Conservation (phyloP, 225 moss, liverwort and hornwort genomes). For the Lunularia cruciata region DNA sequence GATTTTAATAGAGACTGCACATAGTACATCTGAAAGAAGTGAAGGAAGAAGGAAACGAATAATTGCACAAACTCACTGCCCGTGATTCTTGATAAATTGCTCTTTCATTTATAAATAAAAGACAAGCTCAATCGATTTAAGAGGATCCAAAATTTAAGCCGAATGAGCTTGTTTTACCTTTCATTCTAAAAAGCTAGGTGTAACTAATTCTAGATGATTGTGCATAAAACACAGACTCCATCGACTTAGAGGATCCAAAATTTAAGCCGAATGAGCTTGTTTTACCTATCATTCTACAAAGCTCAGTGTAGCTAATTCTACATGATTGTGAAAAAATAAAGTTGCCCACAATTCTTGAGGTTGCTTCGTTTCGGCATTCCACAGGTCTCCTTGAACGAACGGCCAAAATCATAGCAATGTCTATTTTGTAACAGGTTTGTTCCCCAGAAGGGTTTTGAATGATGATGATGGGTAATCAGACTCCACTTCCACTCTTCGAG, state of each 20-base stretch:
- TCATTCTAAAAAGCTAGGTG: slow-evolving; percentile 6
- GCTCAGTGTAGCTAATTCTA: slow-evolving; percentile 8
- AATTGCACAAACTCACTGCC: neutral
- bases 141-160: slow-evolving; percentile 2
- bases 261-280: neutral
- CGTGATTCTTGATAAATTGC: neutral
- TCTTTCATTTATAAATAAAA: neutral
- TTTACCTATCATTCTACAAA: neutral
- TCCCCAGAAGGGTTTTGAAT: slow-evolving; percentile 11
- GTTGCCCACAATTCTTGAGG: too few species aligned
- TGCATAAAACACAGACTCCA: neutral
- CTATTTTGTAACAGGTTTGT: neutral
- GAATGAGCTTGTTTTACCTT: neutral
- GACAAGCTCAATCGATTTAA: neutral
- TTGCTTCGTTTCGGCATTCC: neutral
- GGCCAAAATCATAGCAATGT: slow-evolving; percentile 1
- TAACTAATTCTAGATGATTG: slow-evolving; percentile 9
- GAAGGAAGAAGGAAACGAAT: too few species aligned
- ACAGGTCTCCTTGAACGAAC: neutral
- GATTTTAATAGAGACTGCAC: too few species aligned
- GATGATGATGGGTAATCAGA: slow-evolving; percentile 8
- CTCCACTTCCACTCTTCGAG: slow-evolving; percentile 1
- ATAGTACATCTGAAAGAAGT: too few species aligned
- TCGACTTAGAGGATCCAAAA: neutral
- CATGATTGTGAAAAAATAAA: slow-evolving; percentile 9